Conservation (phyloP, 2,329 filamentous ascomycete species). For the Pestalotiopsis sp. region DNA sequence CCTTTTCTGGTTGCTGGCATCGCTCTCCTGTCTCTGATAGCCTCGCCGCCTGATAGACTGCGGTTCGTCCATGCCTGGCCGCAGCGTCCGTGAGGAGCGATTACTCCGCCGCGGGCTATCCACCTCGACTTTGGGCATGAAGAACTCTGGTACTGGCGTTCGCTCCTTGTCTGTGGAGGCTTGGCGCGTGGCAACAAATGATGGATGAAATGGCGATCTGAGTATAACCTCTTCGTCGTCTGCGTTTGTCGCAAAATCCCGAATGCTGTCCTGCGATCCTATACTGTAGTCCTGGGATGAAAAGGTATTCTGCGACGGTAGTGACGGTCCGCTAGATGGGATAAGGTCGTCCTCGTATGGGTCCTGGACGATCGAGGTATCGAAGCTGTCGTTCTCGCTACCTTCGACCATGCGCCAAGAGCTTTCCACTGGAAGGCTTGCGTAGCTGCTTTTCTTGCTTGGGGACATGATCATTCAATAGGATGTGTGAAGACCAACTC, state of each 20-base stretch:
- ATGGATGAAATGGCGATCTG: conserved; percentile 55
- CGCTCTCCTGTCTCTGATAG: conserved; percentile 18
- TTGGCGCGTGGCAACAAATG: conserved; percentile 35
- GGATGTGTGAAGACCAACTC: background rate
- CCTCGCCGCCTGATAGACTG: conserved; percentile 29
- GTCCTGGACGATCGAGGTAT: conserved; percentile 52
- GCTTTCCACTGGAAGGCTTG: conserved; percentile 44
- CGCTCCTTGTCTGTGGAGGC: conserved; percentile 30
- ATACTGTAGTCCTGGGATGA: conserved; percentile 41
- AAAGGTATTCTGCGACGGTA: conserved; percentile 41
- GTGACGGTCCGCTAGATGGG: conserved; percentile 39
- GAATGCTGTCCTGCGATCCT: conserved; percentile 57
- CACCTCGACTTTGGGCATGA: conserved; percentile 50
- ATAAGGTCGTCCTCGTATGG: conserved; percentile 41
- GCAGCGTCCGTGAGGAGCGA: conserved; percentile 34
- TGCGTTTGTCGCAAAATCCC: conserved; percentile 51
- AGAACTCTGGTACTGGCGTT: conserved; percentile 51
- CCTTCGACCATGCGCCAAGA: conserved; percentile 64
- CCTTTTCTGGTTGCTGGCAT: conserved; percentile 21
- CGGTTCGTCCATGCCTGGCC: conserved; percentile 27
- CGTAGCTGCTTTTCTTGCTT: conserved; percentile 19
- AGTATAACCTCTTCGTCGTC: conserved; percentile 58
- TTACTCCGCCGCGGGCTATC: conserved; percentile 37
- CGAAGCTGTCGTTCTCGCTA: conserved; percentile 60
- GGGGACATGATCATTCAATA: conserved; percentile 11